Percentiles rank a stretch among this genome's conserved stretches.
Evolutionary conservation across 805 yeast genomes (phyloP).

Genomic region (Blastobotrys parvus): DNA sequence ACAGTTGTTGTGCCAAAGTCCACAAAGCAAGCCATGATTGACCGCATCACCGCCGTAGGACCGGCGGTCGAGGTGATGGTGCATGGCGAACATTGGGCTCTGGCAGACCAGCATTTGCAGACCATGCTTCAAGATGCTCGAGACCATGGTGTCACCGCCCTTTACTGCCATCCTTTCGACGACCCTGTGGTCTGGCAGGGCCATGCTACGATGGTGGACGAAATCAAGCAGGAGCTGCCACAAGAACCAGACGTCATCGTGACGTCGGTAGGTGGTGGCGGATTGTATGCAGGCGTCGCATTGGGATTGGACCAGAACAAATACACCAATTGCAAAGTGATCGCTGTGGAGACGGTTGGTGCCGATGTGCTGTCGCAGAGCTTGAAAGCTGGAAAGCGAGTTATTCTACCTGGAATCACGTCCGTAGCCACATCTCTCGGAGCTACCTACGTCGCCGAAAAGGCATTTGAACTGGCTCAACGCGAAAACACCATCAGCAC

Average conservation of each 20-base stretch:
- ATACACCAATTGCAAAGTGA: conserved; percentile 29
- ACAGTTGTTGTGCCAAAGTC: conserved; percentile 54
- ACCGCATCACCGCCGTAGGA: conserved; percentile 38
- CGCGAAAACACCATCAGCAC: conserved; percentile 33
- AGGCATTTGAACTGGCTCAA: conserved; percentile 36
- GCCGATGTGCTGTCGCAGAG: conserved; percentile 49
- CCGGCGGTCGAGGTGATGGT: conserved; percentile 42
- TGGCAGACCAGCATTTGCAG: conserved; percentile 65
- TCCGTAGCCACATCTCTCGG: conserved; percentile 56
- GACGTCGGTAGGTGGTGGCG: conserved; percentile 93
- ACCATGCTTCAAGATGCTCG: conserved; percentile 60
- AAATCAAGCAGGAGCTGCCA: conserved; percentile 62
- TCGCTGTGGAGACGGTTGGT: conserved; percentile 53
- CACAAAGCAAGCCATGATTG: conserved; percentile 39
- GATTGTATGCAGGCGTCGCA: conserved; percentile 76
- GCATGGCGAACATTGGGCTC: conserved; percentile 70
- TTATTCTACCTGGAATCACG: conserved; percentile 33
- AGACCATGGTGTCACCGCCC: conserved; percentile 47
- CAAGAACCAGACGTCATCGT: conserved; percentile 60
- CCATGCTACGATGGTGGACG: conserved; percentile 88
- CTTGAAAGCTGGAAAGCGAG: conserved; percentile 34
- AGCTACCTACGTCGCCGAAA: conserved; percentile 42
- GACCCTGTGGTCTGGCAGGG: conserved; percentile 92
- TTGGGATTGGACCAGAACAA: conserved; percentile 58
- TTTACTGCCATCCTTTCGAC: conserved; percentile 85